Conservation (phyloP, 768 basidiomycete genomes). For the Mycena capillaripes region DNA sequence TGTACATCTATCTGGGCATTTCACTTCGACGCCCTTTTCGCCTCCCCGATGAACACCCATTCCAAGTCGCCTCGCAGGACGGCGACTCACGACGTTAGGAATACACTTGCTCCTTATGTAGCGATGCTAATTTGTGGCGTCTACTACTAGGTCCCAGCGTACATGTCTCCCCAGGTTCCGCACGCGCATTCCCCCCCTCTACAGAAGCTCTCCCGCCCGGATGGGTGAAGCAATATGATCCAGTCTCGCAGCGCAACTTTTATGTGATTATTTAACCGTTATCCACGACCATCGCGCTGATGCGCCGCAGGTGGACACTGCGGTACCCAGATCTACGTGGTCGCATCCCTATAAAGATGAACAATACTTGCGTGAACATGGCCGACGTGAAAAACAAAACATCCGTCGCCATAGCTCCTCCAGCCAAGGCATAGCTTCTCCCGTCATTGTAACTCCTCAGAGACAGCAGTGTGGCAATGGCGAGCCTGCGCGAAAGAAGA, state of each 20-base stretch:
- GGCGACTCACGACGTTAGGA: conserved; percentile 6
- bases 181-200: conserved; percentile 17
- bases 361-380: conserved; percentile 35
- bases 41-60: conserved; percentile 7
- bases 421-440: conserved; percentile 35
- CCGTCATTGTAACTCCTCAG: conserved; percentile 28
- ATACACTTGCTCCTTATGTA: not conserved
- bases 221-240: conserved; percentile 38
- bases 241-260: conserved; percentile 29
- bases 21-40: not conserved
- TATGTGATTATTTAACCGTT: conserved; percentile 22
- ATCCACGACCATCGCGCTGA: conserved; percentile 3
- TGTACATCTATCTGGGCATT: not conserved
- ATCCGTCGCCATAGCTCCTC: conserved; percentile 36
- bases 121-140: not conserved
- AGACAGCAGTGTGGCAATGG: conserved; percentile 18
- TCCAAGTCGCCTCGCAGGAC: conserved; percentile 10
- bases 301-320: conserved; percentile 31
- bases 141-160: not conserved
- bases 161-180: not conserved
- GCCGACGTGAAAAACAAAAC: conserved; percentile 23
- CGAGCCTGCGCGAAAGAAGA: conserved; percentile 31
- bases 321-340: conserved; percentile 33
- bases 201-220: conserved; percentile 28
- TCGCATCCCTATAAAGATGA: conserved; percentile 34